Evolutionary conservation across 352 stramenopile genomes (phyloP).

Genomic region (Phytophthora niederhauseri): DNA sequence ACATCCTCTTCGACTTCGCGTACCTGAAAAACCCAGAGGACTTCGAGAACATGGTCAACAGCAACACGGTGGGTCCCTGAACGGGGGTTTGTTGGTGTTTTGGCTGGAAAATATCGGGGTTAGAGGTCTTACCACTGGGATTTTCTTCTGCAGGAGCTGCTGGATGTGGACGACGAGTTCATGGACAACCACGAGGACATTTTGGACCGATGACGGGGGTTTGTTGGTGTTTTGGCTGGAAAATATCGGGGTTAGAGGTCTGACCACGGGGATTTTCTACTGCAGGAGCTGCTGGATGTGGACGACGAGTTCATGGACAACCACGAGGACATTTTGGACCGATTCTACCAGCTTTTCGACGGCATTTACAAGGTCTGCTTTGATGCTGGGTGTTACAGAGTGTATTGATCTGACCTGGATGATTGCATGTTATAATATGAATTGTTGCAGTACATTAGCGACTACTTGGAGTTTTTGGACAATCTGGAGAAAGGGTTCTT

Average conservation of each 20-base stretch:
- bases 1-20: conserved; percentile 96
- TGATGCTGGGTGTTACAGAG: neutral
- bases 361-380: conserved; percentile 79
- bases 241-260: neutral
- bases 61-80: conserved; percentile 71
- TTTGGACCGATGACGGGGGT: conserved; percentile 86
- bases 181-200: conserved; percentile 90
- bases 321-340: conserved; percentile 82
- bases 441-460: conserved; percentile 81
- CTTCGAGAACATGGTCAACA: conserved; percentile 94
- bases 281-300: conserved; percentile 83
- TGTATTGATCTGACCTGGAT: conserved; percentile 2
- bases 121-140: neutral
- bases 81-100: conserved; percentile 1
- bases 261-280: neutral
- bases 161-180: conserved; percentile 93
- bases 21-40: conserved; percentile 96
- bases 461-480: conserved; percentile 93
- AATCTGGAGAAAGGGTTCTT: conserved; percentile 95
- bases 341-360: conserved; percentile 92
- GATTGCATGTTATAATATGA: neutral
- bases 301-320: conserved; percentile 94
- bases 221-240: neutral
- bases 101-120: neutral
- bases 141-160: conserved; percentile 55